phyloP scores from a whole-genome alignment of 1,284 basidiomycete species.

The Trametes pubescens region DNA sequence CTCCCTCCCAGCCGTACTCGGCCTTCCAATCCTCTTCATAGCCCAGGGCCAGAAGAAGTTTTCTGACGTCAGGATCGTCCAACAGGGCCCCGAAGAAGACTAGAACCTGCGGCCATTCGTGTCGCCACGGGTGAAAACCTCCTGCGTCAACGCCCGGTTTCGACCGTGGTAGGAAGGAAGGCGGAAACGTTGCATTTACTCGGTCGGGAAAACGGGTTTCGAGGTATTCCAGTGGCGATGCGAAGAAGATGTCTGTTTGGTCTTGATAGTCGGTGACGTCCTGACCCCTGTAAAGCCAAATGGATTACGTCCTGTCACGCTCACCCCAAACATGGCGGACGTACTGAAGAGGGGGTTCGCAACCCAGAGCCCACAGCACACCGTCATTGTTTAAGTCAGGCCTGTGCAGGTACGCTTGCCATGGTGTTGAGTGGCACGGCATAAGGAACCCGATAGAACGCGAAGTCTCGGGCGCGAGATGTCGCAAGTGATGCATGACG shows the following conservation, averaged over 20 bases:
- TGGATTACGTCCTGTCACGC: slow-evolving; percentile 18
- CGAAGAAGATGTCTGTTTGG: slow-evolving; percentile 88
- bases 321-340: slow-evolving; percentile 33
- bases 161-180: slow-evolving; percentile 65
- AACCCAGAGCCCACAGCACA: slow-evolving; percentile 84
- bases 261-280: slow-evolving; percentile 70
- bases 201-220: slow-evolving; percentile 64
- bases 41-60: slow-evolving; percentile 61
- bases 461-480: slow-evolving; percentile 57
- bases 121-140: slow-evolving; percentile 54
- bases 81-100: slow-evolving; percentile 84
- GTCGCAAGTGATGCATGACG: slow-evolving; percentile 71
- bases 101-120: slow-evolving; percentile 84
- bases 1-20: slow-evolving; percentile 87
- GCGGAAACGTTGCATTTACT: slow-evolving; percentile 73
- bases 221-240: slow-evolving; percentile 76
- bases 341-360: slow-evolving; percentile 88
- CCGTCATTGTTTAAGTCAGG: slow-evolving; percentile 59
- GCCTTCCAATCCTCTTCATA: slow-evolving; percentile 73
- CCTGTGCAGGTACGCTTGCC: slow-evolving; percentile 89
- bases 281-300: slow-evolving; percentile 52
- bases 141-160: slow-evolving; percentile 53
- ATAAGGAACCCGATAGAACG: slow-evolving; percentile 84
- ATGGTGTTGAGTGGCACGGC: slow-evolving; percentile 99
- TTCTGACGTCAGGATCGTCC: slow-evolving; percentile 55